Evolutionary conservation across 768 basidiomycete genomes (phyloP).

Genomic region (Udeniomyces megalosporus): DNA sequence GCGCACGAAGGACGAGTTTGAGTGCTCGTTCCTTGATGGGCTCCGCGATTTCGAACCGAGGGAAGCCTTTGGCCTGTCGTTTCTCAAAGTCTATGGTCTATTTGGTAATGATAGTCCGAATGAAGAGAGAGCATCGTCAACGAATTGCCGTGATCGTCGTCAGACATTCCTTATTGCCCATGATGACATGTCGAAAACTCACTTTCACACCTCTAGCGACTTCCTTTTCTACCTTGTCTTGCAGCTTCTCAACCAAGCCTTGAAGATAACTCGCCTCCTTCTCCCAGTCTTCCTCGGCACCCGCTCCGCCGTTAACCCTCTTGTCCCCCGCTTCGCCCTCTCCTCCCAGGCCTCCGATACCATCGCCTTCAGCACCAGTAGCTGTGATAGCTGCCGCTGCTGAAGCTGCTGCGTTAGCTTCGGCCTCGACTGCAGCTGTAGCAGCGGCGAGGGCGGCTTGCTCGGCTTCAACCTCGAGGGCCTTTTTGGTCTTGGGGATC

Average conservation of each 20-base stretch:
- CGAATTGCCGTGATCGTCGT: neutral
- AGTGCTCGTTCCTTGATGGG: constrained; percentile 45
- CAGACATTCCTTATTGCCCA: no score
- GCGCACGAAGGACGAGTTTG: constrained; percentile 31
- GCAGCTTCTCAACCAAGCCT: constrained; percentile 57
- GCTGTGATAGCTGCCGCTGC: neutral
- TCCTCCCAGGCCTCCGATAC: neutral
- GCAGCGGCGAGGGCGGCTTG: constrained; percentile 24
- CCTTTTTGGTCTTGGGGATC: constrained; percentile 45
- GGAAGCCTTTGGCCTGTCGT: constrained; percentile 49
- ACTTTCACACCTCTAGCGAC: constrained; percentile 58
- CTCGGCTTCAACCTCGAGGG: neutral
- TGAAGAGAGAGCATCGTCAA: no score
- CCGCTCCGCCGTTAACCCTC: constrained; percentile 27
- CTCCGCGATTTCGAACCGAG: constrained; percentile 47
- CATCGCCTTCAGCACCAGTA: neutral
- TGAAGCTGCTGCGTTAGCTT: neutral
- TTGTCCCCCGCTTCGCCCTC: constrained; percentile 25
- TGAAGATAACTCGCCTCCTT: constrained; percentile 40
- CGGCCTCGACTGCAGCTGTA: constrained; percentile 18
- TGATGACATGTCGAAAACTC: no score
- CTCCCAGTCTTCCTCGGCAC: constrained; percentile 17
- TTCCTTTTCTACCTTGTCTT: constrained; percentile 80
- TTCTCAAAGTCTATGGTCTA: constrained; percentile 71
- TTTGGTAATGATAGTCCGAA: neutral